Percentiles rank a stretch among this genome's conserved stretches.
Conservation (phyloP, 345 rosid genomes). For the Lepidium aucheri region DNA sequence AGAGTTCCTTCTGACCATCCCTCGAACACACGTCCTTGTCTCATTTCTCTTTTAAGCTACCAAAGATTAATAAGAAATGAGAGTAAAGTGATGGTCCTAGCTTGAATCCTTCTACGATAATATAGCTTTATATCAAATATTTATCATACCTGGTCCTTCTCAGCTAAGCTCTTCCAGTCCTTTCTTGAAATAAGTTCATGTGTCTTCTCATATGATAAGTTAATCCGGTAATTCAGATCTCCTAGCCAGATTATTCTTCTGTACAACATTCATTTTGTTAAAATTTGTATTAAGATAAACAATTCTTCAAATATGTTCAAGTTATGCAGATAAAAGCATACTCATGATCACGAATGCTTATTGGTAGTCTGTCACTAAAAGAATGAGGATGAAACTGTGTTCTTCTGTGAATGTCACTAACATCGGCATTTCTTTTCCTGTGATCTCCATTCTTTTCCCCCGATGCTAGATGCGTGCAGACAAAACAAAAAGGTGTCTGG, state of each 20-base stretch:
- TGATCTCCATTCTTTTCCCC: conserved; percentile 87
- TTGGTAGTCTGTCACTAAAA: conserved; percentile 43
- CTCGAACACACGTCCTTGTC: conserved; percentile 64
- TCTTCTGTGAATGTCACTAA: conserved; percentile 62
- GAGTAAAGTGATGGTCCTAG: neutral
- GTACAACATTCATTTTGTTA: conserved; percentile 11
- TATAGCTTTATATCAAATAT: neutral
- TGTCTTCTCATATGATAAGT: conserved; percentile 56
- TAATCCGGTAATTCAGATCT: conserved; percentile 85
- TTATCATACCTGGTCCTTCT: conserved; percentile 65
- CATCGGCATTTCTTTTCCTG: conserved; percentile 73
- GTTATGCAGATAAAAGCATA: conserved; percentile 27
- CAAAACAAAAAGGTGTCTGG: conserved; percentile 79
- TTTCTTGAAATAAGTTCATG: conserved; percentile 53
- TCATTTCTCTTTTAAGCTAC: conserved; percentile 65
- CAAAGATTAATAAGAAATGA: neutral
- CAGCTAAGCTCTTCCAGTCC: conserved; percentile 58
- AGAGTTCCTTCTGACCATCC: conserved; percentile 87
- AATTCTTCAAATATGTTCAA: neutral
- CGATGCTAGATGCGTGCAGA: conserved; percentile 77
- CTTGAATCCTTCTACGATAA: neutral
- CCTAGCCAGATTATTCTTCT: conserved; percentile 86
- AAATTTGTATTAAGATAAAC: neutral
- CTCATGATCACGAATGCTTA: conserved; percentile 69
- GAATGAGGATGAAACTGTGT: conserved; percentile 57